phyloP scores from a whole-genome alignment of 306 rosid genomes.

The Lotus japonicus region DNA sequence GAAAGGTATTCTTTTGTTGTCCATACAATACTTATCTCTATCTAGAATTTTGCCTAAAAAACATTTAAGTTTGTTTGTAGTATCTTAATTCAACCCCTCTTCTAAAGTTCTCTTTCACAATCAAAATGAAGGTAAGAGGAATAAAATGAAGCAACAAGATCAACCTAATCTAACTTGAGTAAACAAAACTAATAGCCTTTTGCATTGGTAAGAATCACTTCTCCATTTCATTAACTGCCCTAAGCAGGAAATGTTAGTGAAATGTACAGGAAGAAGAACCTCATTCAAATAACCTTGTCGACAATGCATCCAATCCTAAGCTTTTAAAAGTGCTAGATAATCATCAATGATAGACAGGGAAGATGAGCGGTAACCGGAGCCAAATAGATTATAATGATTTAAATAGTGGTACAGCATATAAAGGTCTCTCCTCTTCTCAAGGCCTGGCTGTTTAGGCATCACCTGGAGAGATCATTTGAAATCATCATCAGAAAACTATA shows the following conservation, averaged over 20 bases:
- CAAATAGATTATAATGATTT: slow-evolving; percentile 92
- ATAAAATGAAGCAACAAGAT: not conserved
- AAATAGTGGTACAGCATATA: slow-evolving; percentile 85
- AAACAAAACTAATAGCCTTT: not conserved
- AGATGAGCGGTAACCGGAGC: slow-evolving; percentile 83
- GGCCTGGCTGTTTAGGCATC: slow-evolving; percentile 82
- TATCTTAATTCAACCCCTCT: too few relatives aligned
- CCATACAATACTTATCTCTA: too few relatives aligned
- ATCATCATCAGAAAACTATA: slow-evolving; percentile 8
- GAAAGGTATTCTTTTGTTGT: too few relatives aligned
- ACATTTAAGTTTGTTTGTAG: too few relatives aligned
- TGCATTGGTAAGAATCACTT: not conserved
- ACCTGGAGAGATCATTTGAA: slow-evolving; percentile 42
- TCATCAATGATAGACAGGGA: slow-evolving; percentile 85
- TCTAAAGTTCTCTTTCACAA: not conserved
- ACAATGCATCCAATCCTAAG: slow-evolving; percentile 31
- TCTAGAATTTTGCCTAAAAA: too few relatives aligned
- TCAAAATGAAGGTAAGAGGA: not conserved
- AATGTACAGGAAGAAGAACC: slow-evolving; percentile 12
- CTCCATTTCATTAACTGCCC: not conserved
- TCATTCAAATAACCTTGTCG: not conserved
- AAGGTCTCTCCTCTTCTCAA: slow-evolving; percentile 83
- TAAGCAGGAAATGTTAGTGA: not conserved
- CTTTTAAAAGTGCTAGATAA: slow-evolving; percentile 54
- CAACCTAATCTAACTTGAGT: not conserved